Percentiles rank a stretch among this genome's conserved stretches.
Conservation (phyloP, 2,329 filamentous ascomycete genomes). For the Leptographium radiaticola region DNA sequence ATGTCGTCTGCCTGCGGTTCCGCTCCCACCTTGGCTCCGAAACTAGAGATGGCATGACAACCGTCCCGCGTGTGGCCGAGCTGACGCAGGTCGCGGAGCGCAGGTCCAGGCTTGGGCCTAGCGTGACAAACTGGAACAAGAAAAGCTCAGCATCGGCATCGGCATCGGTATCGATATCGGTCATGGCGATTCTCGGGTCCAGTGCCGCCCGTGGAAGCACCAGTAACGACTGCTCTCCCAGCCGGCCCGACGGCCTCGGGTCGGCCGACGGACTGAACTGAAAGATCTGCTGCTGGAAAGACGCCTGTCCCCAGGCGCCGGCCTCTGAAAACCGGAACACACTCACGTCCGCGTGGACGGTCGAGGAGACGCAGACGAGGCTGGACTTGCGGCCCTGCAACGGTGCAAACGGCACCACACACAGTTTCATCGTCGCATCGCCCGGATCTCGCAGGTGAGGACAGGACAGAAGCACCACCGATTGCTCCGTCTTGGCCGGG, state of each 20-base stretch:
- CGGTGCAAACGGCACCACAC: slow-evolving; percentile 11
- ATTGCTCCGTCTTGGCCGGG: not conserved
- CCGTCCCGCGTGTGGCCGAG: not conserved
- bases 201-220: not conserved
- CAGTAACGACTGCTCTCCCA: slow-evolving; percentile 7
- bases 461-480: slow-evolving; percentile 25
- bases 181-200: not conserved
- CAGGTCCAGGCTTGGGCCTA: slow-evolving; percentile 7
- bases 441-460: slow-evolving; percentile 28
- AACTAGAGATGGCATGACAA: not conserved
- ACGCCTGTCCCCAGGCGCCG: slow-evolving; percentile 2
- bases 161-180: not conserved
- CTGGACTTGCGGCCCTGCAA: slow-evolving; percentile 1
- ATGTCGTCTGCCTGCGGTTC: too few species aligned
- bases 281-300: slow-evolving; percentile 12
- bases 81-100: slow-evolving; percentile 6
- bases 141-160: not conserved
- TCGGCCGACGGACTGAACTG: not conserved
- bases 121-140: slow-evolving; percentile 9
- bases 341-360: slow-evolving; percentile 10
- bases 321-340: slow-evolving; percentile 16
- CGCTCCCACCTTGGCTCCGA: too few species aligned
- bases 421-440: slow-evolving; percentile 26
- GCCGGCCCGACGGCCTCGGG: not conserved
- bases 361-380: slow-evolving; percentile 16